These are phyloP conservation scores for Alternaria sp. DNA, from an alignment of 2,329 filamentous ascomycete genomes.

Conservation along the genomic window DNA sequence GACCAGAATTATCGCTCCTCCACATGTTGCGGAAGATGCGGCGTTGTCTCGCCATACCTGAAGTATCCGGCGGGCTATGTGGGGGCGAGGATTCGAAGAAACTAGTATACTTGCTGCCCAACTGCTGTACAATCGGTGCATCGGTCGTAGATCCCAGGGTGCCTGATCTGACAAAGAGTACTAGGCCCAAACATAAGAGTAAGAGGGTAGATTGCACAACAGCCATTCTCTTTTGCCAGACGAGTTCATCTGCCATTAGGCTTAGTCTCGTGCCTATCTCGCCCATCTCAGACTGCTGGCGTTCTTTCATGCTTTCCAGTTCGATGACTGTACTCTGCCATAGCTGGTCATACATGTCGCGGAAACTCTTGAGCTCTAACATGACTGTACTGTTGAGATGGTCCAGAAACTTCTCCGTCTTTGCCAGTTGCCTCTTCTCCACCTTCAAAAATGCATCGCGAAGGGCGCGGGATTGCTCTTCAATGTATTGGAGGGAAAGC, in stretches of 20 bases:
- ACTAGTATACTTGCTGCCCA: slow-evolving; percentile 48
- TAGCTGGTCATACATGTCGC: slow-evolving; percentile 90
- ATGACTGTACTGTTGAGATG: slow-evolving; percentile 88
- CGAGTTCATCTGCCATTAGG: slow-evolving; percentile 90
- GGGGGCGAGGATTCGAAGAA: slow-evolving; percentile 51
- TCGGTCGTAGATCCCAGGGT: slow-evolving; percentile 51
- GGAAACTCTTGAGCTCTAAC: slow-evolving; percentile 66
- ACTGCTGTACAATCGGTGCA: slow-evolving; percentile 57
- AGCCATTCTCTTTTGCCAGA: slow-evolving; percentile 85
- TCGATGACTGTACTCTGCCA: slow-evolving; percentile 96
- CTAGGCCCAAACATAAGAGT: slow-evolving; percentile 83
- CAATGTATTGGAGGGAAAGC: slow-evolving; percentile 92
- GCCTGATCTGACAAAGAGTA: slow-evolving; percentile 71
- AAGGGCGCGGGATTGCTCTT: slow-evolving; percentile 90
- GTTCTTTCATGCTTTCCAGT: slow-evolving; percentile 85
- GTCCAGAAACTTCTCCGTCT: slow-evolving; percentile 81
- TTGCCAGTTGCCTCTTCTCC: slow-evolving; percentile 85
- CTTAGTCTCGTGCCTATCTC: slow-evolving; percentile 83
- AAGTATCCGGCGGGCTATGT: slow-evolving; percentile 44
- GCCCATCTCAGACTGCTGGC: slow-evolving; percentile 81
- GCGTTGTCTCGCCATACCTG: slow-evolving; percentile 37
- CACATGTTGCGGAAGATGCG: slow-evolving; percentile 47
- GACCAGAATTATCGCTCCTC: slow-evolving; percentile 46
- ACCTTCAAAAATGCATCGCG: slow-evolving; percentile 86
- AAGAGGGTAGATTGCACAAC: slow-evolving; percentile 90